Conservation (phyloP, 371 early-diverging fungal genomes). For the Synchytrium microbalum region DNA sequence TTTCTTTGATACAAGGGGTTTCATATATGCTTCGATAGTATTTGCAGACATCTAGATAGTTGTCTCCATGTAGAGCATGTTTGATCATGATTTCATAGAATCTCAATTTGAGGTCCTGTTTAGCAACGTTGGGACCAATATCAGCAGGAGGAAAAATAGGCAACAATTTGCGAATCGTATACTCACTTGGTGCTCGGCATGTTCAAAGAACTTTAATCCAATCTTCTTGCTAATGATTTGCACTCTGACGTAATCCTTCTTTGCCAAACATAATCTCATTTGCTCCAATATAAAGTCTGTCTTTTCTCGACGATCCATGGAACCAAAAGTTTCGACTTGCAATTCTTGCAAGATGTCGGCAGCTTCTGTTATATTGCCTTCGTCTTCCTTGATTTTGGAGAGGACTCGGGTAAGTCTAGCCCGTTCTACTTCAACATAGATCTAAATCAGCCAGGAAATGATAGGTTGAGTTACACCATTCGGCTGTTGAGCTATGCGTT, state of each 20-base stretch:
- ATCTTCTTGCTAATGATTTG: slow-evolving; percentile 94
- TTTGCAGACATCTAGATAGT: slow-evolving; percentile 84
- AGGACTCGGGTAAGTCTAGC: slow-evolving; percentile 87
- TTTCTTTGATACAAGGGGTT: slow-evolving; percentile 69
- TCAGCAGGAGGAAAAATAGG: background rate
- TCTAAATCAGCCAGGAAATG: slow-evolving; percentile 36
- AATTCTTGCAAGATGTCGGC: slow-evolving; percentile 93
- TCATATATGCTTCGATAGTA: slow-evolving; percentile 84
- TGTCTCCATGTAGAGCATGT: slow-evolving; percentile 81
- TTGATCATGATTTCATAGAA: slow-evolving; percentile 94
- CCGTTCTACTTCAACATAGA: slow-evolving; percentile 95
- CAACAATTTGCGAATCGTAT: too few species aligned
- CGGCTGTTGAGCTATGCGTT: background rate
- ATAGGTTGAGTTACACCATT: slow-evolving; percentile 8
- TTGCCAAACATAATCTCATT: slow-evolving; percentile 88
- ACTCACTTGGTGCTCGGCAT: slow-evolving; percentile 64
- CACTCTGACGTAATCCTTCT: slow-evolving; percentile 82
- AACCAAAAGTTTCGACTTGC: slow-evolving; percentile 97
- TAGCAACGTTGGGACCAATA: slow-evolving; percentile 1
- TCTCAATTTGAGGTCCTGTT: slow-evolving; percentile 83
- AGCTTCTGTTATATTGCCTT: slow-evolving; percentile 84
- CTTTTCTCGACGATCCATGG: slow-evolving; percentile 96
- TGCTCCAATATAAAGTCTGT: slow-evolving; percentile 97
- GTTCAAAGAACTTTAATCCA: slow-evolving; percentile 83
- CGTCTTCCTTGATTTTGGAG: slow-evolving; percentile 79